Conservation (phyloP, 202 grass and related monocot genomes). For the Schoenoplectus tabernaemontani region DNA sequence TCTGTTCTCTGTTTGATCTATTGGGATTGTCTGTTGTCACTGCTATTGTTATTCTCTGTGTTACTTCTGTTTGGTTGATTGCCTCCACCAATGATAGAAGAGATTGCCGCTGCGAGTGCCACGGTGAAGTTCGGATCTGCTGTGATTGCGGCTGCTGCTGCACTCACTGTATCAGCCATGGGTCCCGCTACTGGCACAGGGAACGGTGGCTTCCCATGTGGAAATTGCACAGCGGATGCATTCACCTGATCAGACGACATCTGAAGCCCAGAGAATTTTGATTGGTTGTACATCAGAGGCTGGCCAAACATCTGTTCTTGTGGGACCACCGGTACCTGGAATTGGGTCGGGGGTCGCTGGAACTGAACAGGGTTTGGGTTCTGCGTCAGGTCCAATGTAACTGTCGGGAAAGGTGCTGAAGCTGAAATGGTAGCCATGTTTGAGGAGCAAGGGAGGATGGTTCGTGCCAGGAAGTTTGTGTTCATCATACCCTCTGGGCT, state of each 20-base stretch:
- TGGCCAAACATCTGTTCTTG: slow-evolving; percentile 34
- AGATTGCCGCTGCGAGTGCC: slow-evolving; percentile 73
- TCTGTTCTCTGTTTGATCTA: neutral
- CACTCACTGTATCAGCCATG: slow-evolving; percentile 39
- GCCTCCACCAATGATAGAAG: slow-evolving; percentile 62
- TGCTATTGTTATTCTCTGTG: slow-evolving; percentile 16
- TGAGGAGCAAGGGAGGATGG: slow-evolving; percentile 74
- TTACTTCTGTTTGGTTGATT: slow-evolving; percentile 25
- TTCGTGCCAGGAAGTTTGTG: slow-evolving; percentile 63
- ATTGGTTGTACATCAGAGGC: slow-evolving; percentile 46
- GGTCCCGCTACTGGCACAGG: slow-evolving; percentile 5
- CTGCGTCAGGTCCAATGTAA: slow-evolving; percentile 85
- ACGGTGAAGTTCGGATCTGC: slow-evolving; percentile 81
- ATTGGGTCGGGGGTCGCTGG: slow-evolving; percentile 29
- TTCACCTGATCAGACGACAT: slow-evolving; percentile 34
- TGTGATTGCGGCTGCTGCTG: slow-evolving; percentile 59
- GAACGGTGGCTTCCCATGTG: slow-evolving; percentile 29
- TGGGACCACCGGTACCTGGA: slow-evolving; percentile 36
- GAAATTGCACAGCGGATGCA: slow-evolving; percentile 19
- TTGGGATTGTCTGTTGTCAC: slow-evolving; percentile 26
- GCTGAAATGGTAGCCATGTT: slow-evolving; percentile 91
- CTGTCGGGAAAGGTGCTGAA: slow-evolving; percentile 80
- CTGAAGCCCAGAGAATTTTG: slow-evolving; percentile 72
- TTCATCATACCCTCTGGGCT: slow-evolving; percentile 57
- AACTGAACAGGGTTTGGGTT: slow-evolving; percentile 32